Base-by-base conservation (phyloP, 2,329 filamentous ascomycete species). In the Exophiala aquamarina region DNA sequence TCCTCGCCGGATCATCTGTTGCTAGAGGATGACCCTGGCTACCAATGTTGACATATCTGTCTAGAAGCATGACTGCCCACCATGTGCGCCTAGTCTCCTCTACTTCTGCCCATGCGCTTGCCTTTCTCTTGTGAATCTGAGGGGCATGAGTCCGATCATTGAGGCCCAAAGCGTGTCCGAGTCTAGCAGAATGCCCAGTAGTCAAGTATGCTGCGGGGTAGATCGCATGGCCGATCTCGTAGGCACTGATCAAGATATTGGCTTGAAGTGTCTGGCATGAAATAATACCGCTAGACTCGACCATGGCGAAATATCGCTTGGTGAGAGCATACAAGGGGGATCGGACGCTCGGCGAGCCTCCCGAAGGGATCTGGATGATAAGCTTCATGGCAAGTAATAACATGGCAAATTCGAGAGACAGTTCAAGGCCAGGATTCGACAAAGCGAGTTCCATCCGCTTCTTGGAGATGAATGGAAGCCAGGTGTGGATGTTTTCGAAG, bases 201-300 rank as follows among this genome's bases (percentile, higher is more conserved):
- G 62, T 61, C 13, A 67, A 44, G 44, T 61, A 67, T 19, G 66
- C 66, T 8, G 63, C 60, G 4, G 66, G 66, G 43, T 66, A 67
- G 13, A 68, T 67, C n/a, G 57, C 62, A 49, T 68, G 63, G 2
- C 59, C 61, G 14, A 64, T 43, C 45, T 68, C 66, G 37, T 67
- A 68, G 3, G 61, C 26, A 15, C 62, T 52, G 17, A 68, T 57
- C n/a, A 68, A 50, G 17, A 67, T 45, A 8, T 51, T 52, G 8
- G 63, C 56, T 47, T 69, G 65, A 11, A 67, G 39, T 10, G 63
- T 37, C 33, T 57, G 52, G 8, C 61, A 40, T 1, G 61, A 63
- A 18, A 63, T 42, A 28, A 61, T 38, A 1, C 59, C 63, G 14
- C 46, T 49, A 9, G 52, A 54, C 44, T 66, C 63, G 3, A 62